Conservation (phyloP, 148 eudicot genomes). For the Amaranthus palmeri region DNA sequence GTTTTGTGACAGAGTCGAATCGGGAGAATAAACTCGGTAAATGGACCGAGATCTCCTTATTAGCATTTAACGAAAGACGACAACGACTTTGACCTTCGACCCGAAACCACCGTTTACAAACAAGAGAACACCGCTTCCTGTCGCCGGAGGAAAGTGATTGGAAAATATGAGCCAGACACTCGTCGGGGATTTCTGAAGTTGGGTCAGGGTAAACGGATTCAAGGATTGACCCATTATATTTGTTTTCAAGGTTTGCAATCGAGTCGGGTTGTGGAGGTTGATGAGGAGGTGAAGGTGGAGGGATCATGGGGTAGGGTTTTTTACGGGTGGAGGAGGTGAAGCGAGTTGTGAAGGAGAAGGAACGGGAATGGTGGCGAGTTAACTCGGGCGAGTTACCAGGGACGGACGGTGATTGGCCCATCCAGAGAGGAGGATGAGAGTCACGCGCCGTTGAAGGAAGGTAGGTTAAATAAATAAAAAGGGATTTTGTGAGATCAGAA, state of each 20-base stretch:
- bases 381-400: conserved; percentile 18
- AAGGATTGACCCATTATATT: not conserved
- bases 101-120: conserved; percentile 36
- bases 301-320: conserved; percentile 7
- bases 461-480: not conserved
- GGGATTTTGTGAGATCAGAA: not conserved
- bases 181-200: conserved; percentile 42
- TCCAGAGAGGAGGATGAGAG: conserved; percentile 1
- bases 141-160: conserved; percentile 34
- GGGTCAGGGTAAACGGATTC: conserved; percentile 16
- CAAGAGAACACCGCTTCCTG: conserved; percentile 36
- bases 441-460: conserved; percentile 24
- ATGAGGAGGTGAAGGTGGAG: not conserved
- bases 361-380: conserved; percentile 23
- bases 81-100: conserved; percentile 53
- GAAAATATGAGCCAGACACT: conserved; percentile 43
- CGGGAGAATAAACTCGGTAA: conserved; percentile 34
- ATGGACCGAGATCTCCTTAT: conserved; percentile 20
- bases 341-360: conserved; percentile 23
- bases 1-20: conserved; percentile 54
- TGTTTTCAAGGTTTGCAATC: not conserved
- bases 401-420: conserved; percentile 32
- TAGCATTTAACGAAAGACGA: conserved; percentile 42
- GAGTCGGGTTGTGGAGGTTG: not conserved
- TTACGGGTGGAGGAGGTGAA: not conserved